A percentile compares a stretch with the other conserved stretches of the same genome.
Evolutionary conservation across 1,284 basidiomycete genomes (phyloP).

Genomic region (Tylopilus sp.): DNA sequence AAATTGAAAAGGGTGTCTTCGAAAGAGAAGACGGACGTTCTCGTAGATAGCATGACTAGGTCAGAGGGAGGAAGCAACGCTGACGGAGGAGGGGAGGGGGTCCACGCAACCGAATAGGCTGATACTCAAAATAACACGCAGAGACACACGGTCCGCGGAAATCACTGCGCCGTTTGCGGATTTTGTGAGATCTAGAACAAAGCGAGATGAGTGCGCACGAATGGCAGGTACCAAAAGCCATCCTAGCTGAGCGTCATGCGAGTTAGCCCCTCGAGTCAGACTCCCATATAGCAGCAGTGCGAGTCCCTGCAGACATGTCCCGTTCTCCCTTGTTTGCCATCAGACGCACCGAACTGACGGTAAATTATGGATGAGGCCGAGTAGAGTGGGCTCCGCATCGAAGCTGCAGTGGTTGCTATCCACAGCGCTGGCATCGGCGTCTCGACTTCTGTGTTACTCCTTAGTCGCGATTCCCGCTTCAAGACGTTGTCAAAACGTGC

Average conservation of each 20-base stretch:
- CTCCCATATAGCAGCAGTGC: constrained; percentile 6
- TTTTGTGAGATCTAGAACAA: constrained; percentile 25
- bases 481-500: constrained; percentile 20
- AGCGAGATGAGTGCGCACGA: constrained; percentile 20
- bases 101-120: constrained; percentile 25
- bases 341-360: constrained; percentile 3
- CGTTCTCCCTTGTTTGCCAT: constrained; percentile 2
- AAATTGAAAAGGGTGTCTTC: constrained; percentile 13
- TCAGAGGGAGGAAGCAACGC: constrained; percentile 13
- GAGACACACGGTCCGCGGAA: constrained; percentile 28
- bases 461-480: constrained; percentile 8
- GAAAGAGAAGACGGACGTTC: constrained; percentile 8
- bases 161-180: constrained; percentile 27
- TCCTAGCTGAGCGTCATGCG: too few species aligned
- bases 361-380: constrained; percentile 8
- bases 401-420: constrained; percentile 21
- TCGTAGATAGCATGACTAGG: constrained; percentile 17
- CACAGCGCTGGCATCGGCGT: constrained; percentile 17
- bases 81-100: constrained; percentile 11
- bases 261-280: too few species aligned
- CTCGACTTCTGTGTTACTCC: constrained; percentile 12
- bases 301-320: neutral
- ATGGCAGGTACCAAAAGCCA: constrained; percentile 6
- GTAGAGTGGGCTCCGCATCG: constrained; percentile 23
- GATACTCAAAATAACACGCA: constrained; percentile 26